Base-by-base conservation (phyloP, 2,329 filamentous ascomycete genomes). In the Phaeosphaeria sp. region DNA sequence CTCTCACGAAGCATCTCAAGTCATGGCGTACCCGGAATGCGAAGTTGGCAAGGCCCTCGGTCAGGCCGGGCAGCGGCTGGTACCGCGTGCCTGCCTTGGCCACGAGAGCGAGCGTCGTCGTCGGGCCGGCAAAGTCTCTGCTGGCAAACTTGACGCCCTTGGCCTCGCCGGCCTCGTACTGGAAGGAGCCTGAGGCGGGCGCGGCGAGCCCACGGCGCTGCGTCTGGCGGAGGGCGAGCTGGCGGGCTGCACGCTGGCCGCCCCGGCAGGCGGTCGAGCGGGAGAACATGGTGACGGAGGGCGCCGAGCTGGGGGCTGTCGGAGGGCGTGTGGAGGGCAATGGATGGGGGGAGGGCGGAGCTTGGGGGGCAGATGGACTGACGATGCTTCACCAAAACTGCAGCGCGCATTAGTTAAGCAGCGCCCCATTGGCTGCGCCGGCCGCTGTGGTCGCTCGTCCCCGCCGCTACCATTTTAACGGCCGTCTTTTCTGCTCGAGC, bases 51-150 rank as follows among this genome's bases (percentile, higher is more conserved):
- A 99, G 86, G 58, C 90, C 94, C 76, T 93, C 90, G 65, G 94
- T 90, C 79, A 97, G 86, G 66, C 95, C 95, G 63, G 95, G 95
- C 68, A 91, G 85, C 64, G 91, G 87, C 84, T 99, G 89, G 81
- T 94, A 98, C 80, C 95, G 87, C 65, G 94, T 96, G 74, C 95
- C 95, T 64, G 93, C 95, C 85, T 96, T 97, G 69, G 93, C 88
- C 77, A 99, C 92, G 66, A 99, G 81, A 55, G 93, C 93, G 67
- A 99, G 86, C 75, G 92, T 96, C 62, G 93, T 93, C 62, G 94
- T 96, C 67, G 93, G 91, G 64, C 92, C 92, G 64, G 91, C 87
- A 74, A 92, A 85, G 80, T 98, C 93, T 83, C 94, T 89, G 82
- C 91, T 91, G 76, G 94, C 93, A 72, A 96, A 87, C 86, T 97